Percentiles rank a stretch among this genome's conserved stretches.
phyloP scores from a whole-genome alignment of 805 yeast genomes.

The Kluyveromyces aestuarii region DNA sequence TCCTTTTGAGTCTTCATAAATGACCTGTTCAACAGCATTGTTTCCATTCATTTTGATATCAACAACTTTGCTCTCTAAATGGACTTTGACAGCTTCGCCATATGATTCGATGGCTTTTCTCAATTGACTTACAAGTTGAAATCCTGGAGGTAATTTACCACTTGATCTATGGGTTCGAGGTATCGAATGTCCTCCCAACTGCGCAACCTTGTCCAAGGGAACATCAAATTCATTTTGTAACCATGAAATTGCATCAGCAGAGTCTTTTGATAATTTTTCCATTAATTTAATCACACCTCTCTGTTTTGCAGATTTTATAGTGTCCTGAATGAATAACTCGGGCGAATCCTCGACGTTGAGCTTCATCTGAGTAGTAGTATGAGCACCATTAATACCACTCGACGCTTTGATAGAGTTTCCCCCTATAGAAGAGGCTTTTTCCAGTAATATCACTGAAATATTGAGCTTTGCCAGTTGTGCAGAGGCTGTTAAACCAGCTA shows the following conservation, averaged over 20 bases:
- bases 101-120: constrained; percentile 29
- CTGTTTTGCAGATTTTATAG: constrained; percentile 54
- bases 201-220: constrained; percentile 59
- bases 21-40: constrained; percentile 34
- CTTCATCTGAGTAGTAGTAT: constrained; percentile 49
- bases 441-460: constrained; percentile 37
- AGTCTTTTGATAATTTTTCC: constrained; percentile 48
- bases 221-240: constrained; percentile 52
- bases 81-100: constrained; percentile 28
- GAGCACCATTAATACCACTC: constrained; percentile 63
- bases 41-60: constrained; percentile 25
- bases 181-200: constrained; percentile 74
- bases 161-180: constrained; percentile 78
- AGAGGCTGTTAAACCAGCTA: constrained; percentile 45
- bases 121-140: constrained; percentile 43
- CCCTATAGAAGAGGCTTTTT: constrained; percentile 41
- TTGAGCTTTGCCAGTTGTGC: constrained; percentile 31
- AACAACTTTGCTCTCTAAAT: constrained; percentile 32
- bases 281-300: constrained; percentile 52
- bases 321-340: constrained; percentile 54
- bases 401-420: constrained; percentile 57
- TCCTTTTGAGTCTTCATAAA: constrained; percentile 28
- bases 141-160: constrained; percentile 48
- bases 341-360: constrained; percentile 46
- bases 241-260: constrained; percentile 67